Evolutionary conservation across 177 flowering plant genomes (phyloP), one percentile per base, ranked within the genome.

Genomic region (Vitis hybrid): DNA sequence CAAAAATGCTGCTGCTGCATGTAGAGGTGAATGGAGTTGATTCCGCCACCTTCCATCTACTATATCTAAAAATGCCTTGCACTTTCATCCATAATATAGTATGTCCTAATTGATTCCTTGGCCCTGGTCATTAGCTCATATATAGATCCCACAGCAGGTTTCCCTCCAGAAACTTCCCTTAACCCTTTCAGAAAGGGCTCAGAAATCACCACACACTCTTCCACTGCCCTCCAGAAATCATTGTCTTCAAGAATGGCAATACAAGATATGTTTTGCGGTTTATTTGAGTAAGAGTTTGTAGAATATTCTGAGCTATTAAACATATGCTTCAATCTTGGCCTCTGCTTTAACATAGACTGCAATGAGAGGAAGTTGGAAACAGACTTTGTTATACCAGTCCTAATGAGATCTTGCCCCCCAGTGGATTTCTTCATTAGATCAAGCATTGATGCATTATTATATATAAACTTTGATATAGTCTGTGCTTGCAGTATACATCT

Each of bases 91-190:
- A 17, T 17, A 17, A 17, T 17, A 17, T 17, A 17, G 18, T 17
- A 17, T 17, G 18, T 17, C 18, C 18, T 17, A 17, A 17, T 17
- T 17, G 18, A 17, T 17, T 17, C 18, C 18, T 17, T 17, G 18
- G 18, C 18, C 18, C 18, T 17, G 18, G 18, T 17, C 18, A 17
- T 17, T 17, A 17, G 67, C 72, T 92, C 97, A 35, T 90, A 92
- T 35, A 92, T 82, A 62, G 77, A 86, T 18, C 97, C 93, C 52
- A 90, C 85, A 19, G 87, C 82, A 50, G 97, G 91, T 72, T 86
- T 92, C 10, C 93, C 90, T n/a, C 89, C 93, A 56, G 88, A 82
- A 9, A 92, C 92, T 80, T 92, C 97, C 75, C 94, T 85, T 79
- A 92, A 75, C 60, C 87, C 93, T 70, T 79, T 88, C 68, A 90